A percentile compares a stretch with the other conserved stretches of the same genome.
These are phyloP conservation scores for Hibiscus mutabilis DNA, from an alignment of 345 rosid genomes.

Conservation along the genomic window DNA sequence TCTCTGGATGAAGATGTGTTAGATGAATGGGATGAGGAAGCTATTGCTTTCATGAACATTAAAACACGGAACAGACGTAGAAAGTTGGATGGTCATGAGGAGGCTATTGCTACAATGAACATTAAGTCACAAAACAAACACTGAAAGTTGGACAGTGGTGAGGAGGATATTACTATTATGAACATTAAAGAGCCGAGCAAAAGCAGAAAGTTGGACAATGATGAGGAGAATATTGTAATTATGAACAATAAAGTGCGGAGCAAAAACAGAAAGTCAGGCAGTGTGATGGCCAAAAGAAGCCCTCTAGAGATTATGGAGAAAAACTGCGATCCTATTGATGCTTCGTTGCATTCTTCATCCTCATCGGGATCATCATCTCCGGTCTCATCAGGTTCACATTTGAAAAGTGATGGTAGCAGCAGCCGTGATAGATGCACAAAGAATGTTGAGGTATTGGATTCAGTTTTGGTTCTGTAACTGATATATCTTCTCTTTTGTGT, in stretches of 20 bases:
- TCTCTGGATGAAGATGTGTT: conserved; percentile 6
- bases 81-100: conserved; percentile 17
- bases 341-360: conserved; percentile 15
- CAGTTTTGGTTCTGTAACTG: not conserved
- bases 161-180: conserved; percentile 17
- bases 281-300: conserved; percentile 4
- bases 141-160: conserved; percentile 2
- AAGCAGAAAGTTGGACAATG: conserved; percentile 1
- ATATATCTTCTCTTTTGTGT: not conserved
- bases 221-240: conserved; percentile 19
- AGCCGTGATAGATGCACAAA: conserved; percentile 15
- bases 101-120: conserved; percentile 19
- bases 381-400: conserved; percentile 13
- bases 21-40: conserved; percentile 26
- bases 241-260: conserved; percentile 18
- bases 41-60: conserved; percentile 16
- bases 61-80: conserved; percentile 13
- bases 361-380: conserved; percentile 18
- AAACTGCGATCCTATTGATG: not conserved
- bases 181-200: conserved; percentile 18
- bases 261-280: conserved; percentile 2
- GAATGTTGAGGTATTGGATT: conserved; percentile 19
- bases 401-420: conserved; percentile 17
- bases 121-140: conserved; percentile 1
- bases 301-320: conserved; percentile 7